Base-by-base conservation (phyloP, 2,329 filamentous ascomycete species). In the Raffaelea deltoideospora region DNA sequence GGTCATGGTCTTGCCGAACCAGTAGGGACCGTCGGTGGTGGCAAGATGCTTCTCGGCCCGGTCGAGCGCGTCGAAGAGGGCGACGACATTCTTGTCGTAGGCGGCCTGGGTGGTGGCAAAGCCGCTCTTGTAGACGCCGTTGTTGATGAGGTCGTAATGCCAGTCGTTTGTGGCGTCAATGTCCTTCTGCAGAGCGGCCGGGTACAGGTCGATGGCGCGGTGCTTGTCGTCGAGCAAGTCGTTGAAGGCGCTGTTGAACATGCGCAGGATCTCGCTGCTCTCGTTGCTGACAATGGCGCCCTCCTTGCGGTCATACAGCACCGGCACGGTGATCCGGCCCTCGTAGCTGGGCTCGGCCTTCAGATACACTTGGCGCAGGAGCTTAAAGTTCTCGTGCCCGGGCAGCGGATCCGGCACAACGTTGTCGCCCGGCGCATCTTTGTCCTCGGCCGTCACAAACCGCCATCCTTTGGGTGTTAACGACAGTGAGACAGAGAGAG, bases 181-280 rank as follows among this genome's bases (percentile, higher is more conserved):
- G 35, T 79, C 55, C 29, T 48, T 48, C 31, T 65, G 67, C n/a
- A 92, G 61, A 1, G 64, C 50, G 31, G 67, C 53, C 0, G 86
- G 85, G 53, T 81, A 82, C 29, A 87, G 65, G 32, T 78, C 70
- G 5, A 87, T 53, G 3, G 59, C 56, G 38, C 69, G 69, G 53
- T 72, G 69, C 50, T 76, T 54, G 3, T 68, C 63, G 0, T 69
- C 68, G 19, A 87, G 53, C 26, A 83, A 52, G 44, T 72, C 68
- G 54, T 96, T 77, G 53, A 96, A 96, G 55, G 75, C 82, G 30
- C 67, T 69, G 53, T 82, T 82, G 43, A 95, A 64, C 82, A 94
- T 93, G 52, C 87, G 77, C 54, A 94, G 76, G 53, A 95, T 94
- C 61, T 95, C 87, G 46, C 78, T 77, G 56, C 80, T 85, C 67